phyloP scores from a whole-genome alignment of 192 early-diverging fungal genomes.

The Mortierella claussenii region DNA sequence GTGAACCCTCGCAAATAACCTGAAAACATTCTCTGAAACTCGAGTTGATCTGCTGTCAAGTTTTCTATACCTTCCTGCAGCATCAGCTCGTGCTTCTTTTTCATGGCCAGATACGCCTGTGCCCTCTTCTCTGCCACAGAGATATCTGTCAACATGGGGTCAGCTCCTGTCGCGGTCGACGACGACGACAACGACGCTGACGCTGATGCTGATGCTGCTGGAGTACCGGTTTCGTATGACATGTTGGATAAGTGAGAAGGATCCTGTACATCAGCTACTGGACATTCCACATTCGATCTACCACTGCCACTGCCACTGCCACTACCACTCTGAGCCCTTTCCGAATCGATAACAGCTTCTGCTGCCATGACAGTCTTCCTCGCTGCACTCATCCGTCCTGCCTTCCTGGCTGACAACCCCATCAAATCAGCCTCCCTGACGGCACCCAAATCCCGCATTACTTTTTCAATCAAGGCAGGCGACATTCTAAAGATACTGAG shows the following conservation, averaged over 20 bases:
- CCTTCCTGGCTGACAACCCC: neutral
- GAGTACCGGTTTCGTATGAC: too few relatives aligned
- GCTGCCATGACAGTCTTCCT: neutral
- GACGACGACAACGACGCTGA: too few relatives aligned
- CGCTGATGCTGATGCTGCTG: too few relatives aligned
- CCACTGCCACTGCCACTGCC: too few relatives aligned
- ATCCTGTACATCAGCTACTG: too few relatives aligned
- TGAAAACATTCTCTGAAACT: neutral
- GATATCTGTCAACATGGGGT: too few relatives aligned
- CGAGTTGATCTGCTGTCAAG: neutral
- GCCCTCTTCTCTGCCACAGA: too few relatives aligned
- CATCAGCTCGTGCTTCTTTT: neutral
- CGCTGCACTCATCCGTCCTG: neutral
- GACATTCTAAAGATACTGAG: constrained; percentile 22
- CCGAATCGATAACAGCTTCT: neutral
- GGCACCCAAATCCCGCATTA: constrained; percentile 30
- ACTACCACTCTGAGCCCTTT: too few relatives aligned
- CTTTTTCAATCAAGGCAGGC: constrained; percentile 16
- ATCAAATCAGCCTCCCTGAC: neutral
- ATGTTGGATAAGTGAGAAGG: too few relatives aligned
- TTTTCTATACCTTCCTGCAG: neutral
- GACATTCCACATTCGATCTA: too few relatives aligned
- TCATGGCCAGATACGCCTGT: too few relatives aligned
- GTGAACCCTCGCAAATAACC: constrained; percentile 6
- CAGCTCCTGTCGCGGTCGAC: too few relatives aligned